A percentile compares a stretch with the other conserved stretches of the same genome.
Conservation (phyloP, 2,329 filamentous ascomycete genomes). For the Aspergillus japonicus region DNA sequence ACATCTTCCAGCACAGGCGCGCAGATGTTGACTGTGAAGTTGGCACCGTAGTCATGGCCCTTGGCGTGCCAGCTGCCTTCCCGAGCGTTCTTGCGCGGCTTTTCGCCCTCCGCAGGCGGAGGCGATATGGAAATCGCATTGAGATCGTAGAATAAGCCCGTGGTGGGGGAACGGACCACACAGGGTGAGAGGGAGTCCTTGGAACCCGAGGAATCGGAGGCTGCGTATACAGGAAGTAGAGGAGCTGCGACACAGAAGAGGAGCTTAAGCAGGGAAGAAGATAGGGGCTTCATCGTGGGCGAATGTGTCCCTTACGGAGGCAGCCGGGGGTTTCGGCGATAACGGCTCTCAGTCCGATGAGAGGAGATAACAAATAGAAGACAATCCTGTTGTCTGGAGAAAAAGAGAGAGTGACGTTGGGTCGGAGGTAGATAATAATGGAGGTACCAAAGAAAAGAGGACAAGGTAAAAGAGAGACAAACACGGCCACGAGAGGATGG, state of each 20-base stretch:
- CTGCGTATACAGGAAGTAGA: slow-evolving; percentile 30
- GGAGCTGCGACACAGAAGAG: slow-evolving; percentile 36
- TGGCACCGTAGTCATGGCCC: slow-evolving; percentile 51
- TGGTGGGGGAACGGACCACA: slow-evolving; percentile 61
- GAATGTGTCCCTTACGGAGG: slow-evolving; percentile 8
- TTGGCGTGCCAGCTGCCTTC: slow-evolving; percentile 49
- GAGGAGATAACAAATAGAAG: background rate
- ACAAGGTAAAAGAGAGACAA: background rate
- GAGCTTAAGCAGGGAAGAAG: slow-evolving; percentile 28
- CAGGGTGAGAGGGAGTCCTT: slow-evolving; percentile 54
- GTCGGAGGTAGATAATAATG: background rate
- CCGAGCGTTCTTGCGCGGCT: slow-evolving; percentile 37
- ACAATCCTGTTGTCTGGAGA: background rate
- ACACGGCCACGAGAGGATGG: slow-evolving; percentile 9
- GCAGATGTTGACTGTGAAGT: slow-evolving; percentile 54
- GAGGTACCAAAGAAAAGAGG: background rate
- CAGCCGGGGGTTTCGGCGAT: slow-evolving; percentile 7
- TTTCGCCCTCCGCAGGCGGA: slow-evolving; percentile 43
- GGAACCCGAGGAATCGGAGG: slow-evolving; percentile 42
- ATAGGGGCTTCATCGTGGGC: slow-evolving; percentile 37
- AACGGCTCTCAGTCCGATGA: slow-evolving; percentile 3
- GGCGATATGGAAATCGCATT: slow-evolving; percentile 56
- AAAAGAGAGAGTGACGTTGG: background rate
- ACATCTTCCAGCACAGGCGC: slow-evolving; percentile 50
- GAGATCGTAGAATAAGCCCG: slow-evolving; percentile 63